Evolutionary conservation across 2,329 filamentous ascomycete species (phyloP), one percentile per base, ranked within the genome.

Genomic region (Incumbomyces lentus): DNA sequence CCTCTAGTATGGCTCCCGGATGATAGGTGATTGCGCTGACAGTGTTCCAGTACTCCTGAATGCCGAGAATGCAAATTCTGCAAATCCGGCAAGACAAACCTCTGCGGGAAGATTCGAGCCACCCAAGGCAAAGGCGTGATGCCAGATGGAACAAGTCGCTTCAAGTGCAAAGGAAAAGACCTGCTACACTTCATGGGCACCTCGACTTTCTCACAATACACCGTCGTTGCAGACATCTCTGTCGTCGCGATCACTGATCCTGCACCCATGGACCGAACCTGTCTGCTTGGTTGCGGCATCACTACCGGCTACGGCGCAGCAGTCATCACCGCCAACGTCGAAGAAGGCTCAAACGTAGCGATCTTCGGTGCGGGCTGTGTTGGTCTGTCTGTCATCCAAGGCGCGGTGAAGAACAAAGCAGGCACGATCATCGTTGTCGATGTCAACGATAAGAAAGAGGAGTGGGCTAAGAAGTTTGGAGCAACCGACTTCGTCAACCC

Each of bases 31-130:
- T 41, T 47, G 39, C 49, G 42, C 34, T 40, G 19, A 46, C 38
- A 18, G 35, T 26, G 22, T 26, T 14, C n/a, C 61, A 94, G 88
- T 75, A 96, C 89, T 39, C 92, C 92, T 55, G 90, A 96, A 73
- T 96, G 92, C 74, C 76, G 79, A 58, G 90, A 96, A 69, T 98
- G 92, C 81, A 96, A 96, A 75, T 96, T 96, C 78, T 98, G 92
- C 83, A 92, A 87, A 70, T 96, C 90, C 35, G 92, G 90, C 72
- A 98, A 98, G 82, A 96, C 90, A 61, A 95, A 96, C 72, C 84
- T 96, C 49, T 96, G 90, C 72, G 92, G 92, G 67, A 96, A 96
- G 80, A 98, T 98, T 69, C 84, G 92, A 60, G 86, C 87, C 38
- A 96, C 92, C 37, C 92, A 98, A 72, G 92, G 92, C 60, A 84